phyloP scores from a whole-genome alignment of 805 yeast genomes.

The Hanseniaspora occidentalis region DNA sequence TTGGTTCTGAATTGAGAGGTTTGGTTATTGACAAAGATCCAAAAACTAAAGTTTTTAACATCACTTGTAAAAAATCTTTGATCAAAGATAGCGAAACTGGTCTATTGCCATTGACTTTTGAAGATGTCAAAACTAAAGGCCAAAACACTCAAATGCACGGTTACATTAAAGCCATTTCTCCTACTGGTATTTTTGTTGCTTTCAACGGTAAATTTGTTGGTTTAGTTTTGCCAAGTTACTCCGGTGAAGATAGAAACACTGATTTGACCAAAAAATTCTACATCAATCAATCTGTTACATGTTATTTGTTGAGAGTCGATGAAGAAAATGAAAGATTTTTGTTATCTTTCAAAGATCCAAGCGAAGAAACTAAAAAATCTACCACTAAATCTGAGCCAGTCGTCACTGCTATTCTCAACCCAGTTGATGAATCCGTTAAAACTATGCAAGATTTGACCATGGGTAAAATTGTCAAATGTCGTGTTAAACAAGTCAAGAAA shows the following conservation, averaged over 20 bases:
- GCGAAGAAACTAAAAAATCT: constrained; percentile 8
- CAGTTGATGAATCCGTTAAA: constrained; percentile 45
- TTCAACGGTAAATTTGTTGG: constrained; percentile 78
- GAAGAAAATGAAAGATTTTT: constrained; percentile 59
- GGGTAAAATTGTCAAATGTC: constrained; percentile 52
- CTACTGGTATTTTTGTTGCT: constrained; percentile 68
- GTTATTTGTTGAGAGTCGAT: constrained; percentile 55
- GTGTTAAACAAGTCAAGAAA: constrained; percentile 48
- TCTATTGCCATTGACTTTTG: constrained; percentile 44
- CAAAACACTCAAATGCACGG: constrained; percentile 48
- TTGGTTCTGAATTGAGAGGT: constrained; percentile 49
- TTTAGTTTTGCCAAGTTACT: constrained; percentile 63
- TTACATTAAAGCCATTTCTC: constrained; percentile 65
- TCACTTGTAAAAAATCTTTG: constrained; percentile 54
- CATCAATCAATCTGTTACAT: constrained; percentile 58
- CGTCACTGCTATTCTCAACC: constrained; percentile 28
- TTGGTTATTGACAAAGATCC: constrained; percentile 57
- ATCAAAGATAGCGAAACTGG: constrained; percentile 46
- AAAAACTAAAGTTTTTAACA: constrained; percentile 45
- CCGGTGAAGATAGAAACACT: constrained; percentile 38
- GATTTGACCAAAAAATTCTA: constrained; percentile 44
- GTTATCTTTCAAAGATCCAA: constrained; percentile 41
- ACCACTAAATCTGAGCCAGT: constrained; percentile 14
- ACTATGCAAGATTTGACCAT: constrained; percentile 38
- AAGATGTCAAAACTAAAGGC: constrained; percentile 36